Percentiles rank a stretch among this genome's conserved stretches.
phyloP scores from a whole-genome alignment of 805 yeast species.

The Metschnikowia gruessii region DNA sequence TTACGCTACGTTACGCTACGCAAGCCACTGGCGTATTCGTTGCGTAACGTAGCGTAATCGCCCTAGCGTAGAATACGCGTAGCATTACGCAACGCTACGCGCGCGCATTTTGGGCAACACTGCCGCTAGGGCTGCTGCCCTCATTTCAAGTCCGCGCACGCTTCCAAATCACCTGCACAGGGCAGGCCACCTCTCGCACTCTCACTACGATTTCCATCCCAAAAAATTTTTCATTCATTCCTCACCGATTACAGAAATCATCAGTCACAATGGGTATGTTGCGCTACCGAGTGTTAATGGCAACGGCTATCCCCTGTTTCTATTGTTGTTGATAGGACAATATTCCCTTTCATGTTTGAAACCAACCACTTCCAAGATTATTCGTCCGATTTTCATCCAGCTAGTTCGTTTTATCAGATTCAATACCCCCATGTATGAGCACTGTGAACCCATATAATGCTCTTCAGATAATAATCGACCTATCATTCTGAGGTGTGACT shows the following conservation, averaged over 20 bases:
- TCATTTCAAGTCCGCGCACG: not conserved
- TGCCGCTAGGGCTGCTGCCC: slow-evolving; percentile 6
- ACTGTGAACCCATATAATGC: too few species aligned
- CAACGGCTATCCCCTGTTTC: slow-evolving; percentile 1
- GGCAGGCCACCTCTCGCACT: slow-evolving; percentile 7
- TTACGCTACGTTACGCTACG: too few species aligned
- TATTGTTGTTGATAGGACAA: not conserved
- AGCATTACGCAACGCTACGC: too few species aligned
- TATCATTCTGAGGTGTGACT: too few species aligned
- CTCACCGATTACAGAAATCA: slow-evolving; percentile 14
- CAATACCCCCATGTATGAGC: too few species aligned
- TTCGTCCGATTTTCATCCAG: too few species aligned
- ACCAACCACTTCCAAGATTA: not conserved
- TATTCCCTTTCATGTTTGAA: not conserved
- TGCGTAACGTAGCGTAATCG: too few species aligned
- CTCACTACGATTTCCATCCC: slow-evolving; percentile 9
- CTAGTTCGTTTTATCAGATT: too few species aligned
- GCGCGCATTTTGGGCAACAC: too few species aligned
- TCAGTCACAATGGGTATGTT: slow-evolving; percentile 25
- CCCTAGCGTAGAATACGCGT: too few species aligned
- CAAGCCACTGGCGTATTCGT: too few species aligned
- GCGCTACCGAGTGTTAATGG: slow-evolving; percentile 4
- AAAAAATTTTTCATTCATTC: slow-evolving; percentile 19
- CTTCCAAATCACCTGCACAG: slow-evolving; percentile 4
- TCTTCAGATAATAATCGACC: too few species aligned